Evolutionary conservation across 2,329 filamentous ascomycete genomes (phyloP).

Genomic region (Epichloe sp.): DNA sequence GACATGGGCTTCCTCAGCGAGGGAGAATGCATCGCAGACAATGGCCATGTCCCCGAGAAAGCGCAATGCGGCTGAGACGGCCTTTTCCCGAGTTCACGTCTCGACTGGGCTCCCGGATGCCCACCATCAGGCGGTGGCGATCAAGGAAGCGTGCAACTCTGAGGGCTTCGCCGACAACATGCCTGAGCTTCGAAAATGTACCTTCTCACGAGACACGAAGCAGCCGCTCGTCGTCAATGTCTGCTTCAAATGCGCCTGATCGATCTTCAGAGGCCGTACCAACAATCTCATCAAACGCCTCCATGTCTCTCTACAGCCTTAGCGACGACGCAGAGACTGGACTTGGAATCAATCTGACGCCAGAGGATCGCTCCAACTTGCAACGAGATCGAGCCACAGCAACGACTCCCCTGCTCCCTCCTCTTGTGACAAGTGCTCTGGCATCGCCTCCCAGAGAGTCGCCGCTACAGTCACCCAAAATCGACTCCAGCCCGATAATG

Average conservation of each 20-base stretch:
- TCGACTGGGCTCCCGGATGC: constrained; percentile 50
- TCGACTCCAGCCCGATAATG: constrained; percentile 11
- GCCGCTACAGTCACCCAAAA: constrained; percentile 69
- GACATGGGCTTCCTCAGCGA: constrained; percentile 56
- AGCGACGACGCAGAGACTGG: constrained; percentile 30
- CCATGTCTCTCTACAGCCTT: constrained; percentile 48
- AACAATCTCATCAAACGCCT: constrained; percentile 46
- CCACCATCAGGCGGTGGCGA: constrained; percentile 38
- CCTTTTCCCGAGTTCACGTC: constrained; percentile 50
- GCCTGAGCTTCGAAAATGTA: constrained; percentile 70
- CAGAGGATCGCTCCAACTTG: constrained; percentile 32
- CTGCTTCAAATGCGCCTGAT: constrained; percentile 38
- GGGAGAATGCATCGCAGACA: constrained; percentile 37
- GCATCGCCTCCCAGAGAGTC: constrained; percentile 51
- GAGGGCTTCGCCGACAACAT: constrained; percentile 55
- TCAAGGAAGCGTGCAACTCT: constrained; percentile 31
- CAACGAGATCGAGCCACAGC: constrained; percentile 49
- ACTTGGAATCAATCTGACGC: constrained; percentile 14
- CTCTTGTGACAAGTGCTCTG: constrained; percentile 52
- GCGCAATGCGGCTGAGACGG: constrained; percentile 41
- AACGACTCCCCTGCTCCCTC: constrained; percentile 74
- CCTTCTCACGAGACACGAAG: constrained; percentile 58
- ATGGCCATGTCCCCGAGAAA: constrained; percentile 37
- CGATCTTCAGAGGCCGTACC: constrained; percentile 39
- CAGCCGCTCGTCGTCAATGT: constrained; percentile 68